phyloP scores from a whole-genome alignment of 1,284 basidiomycete genomes.

The Pulchroboletus neoregius region DNA sequence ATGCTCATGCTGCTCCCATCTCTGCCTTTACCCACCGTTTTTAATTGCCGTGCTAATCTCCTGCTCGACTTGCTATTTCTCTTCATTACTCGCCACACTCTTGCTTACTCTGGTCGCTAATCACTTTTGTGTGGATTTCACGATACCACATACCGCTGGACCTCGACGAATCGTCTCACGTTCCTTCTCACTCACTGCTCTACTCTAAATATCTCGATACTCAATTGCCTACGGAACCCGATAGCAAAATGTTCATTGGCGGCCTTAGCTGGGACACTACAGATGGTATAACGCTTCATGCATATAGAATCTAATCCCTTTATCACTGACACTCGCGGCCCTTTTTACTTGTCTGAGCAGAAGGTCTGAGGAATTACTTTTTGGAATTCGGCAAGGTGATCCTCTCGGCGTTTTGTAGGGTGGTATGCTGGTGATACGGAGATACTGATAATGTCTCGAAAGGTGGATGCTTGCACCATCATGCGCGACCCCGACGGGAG shows the following conservation, averaged over 20 bases:
- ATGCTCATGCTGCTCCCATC: conserved; percentile 15
- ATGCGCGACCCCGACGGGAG: conserved; percentile 91
- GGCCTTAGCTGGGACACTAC: conserved; percentile 98
- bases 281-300: conserved; percentile 69
- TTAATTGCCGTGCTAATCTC: conserved; percentile 31
- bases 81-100: conserved; percentile 36
- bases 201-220: conserved; percentile 34
- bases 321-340: conserved; percentile 37
- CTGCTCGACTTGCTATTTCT: conserved; percentile 30
- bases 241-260: conserved; percentile 98
- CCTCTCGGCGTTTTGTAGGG: conserved; percentile 7
- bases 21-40: conserved; percentile 18
- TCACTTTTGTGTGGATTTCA: conserved; percentile 36
- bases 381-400: conserved; percentile 66
- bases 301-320: conserved; percentile 35
- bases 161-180: conserved; percentile 28
- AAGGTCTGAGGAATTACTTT: conserved; percentile 70
- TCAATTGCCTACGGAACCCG: conserved; percentile 35
- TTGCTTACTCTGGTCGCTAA: conserved; percentile 36
- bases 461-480: conserved; percentile 89
- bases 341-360: conserved; percentile 39
- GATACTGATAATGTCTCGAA: conserved; percentile 24
- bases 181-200: conserved; percentile 26
- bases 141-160: conserved; percentile 34
- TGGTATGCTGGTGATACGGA: neutral